These are phyloP conservation scores for Cucurbitaria berberidis DNA, from an alignment of 2,329 filamentous ascomycete species.

Conservation along the genomic window DNA sequence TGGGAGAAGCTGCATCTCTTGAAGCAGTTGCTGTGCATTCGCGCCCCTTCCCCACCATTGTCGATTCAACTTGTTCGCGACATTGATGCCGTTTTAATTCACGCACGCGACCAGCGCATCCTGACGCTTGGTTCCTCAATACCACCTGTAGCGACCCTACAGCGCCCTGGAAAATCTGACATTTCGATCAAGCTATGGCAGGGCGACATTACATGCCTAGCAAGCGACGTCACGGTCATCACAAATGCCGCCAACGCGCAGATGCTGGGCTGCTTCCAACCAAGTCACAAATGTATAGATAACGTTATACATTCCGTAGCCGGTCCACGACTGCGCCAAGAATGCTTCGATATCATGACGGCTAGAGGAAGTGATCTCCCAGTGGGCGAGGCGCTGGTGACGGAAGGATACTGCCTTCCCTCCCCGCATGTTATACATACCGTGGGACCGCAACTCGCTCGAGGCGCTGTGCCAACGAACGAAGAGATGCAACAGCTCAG, in stretches of 20 bases:
- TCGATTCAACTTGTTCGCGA: slow-evolving; percentile 12
- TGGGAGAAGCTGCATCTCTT: slow-evolving; percentile 20
- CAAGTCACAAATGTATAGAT: slow-evolving; percentile 46
- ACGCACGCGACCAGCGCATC: slow-evolving; percentile 17
- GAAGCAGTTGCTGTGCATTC: slow-evolving; percentile 37
- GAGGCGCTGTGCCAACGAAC: slow-evolving; percentile 23
- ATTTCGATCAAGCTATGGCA: slow-evolving; percentile 37
- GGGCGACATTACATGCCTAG: slow-evolving; percentile 45
- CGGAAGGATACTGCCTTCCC: slow-evolving; percentile 36
- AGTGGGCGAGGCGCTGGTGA: slow-evolving; percentile 35
- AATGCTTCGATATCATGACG: slow-evolving; percentile 36
- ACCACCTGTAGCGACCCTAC: not conserved
- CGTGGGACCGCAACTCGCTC: slow-evolving; percentile 42
- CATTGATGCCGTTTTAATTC: slow-evolving; percentile 25
- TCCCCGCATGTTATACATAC: slow-evolving; percentile 43
- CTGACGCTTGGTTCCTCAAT: slow-evolving; percentile 18
- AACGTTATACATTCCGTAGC: slow-evolving; percentile 45
- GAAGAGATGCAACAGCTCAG: slow-evolving; percentile 28
- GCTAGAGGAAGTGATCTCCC: slow-evolving; percentile 27
- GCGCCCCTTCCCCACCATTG: slow-evolving; percentile 24
- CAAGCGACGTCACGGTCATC: slow-evolving; percentile 39
- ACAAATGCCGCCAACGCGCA: slow-evolving; percentile 47
- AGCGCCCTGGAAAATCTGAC: not conserved
- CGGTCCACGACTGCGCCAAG: slow-evolving; percentile 40
- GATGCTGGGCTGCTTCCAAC: slow-evolving; percentile 47